Conservation (phyloP, 1,139 yeast genomes). For the Hansenula anomala region DNA sequence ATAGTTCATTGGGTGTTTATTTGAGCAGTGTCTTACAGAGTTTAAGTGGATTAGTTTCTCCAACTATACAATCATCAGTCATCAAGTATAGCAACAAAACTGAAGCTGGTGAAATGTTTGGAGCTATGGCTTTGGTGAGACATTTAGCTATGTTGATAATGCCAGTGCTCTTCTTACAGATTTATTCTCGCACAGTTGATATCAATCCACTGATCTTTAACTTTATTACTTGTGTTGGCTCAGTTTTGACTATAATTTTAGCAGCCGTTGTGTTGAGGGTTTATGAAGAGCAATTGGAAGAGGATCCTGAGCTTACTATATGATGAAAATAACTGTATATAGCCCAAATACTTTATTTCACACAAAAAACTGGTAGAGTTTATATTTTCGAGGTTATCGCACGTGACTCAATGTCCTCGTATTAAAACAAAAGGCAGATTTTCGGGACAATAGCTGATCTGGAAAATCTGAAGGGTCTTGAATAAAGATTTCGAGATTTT, state of each 20-base stretch:
- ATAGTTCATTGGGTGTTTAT: conserved; percentile 12
- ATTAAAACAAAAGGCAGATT: too few species aligned
- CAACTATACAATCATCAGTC: conserved; percentile 41
- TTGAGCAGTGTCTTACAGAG: conserved; percentile 28
- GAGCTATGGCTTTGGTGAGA: conserved; percentile 43
- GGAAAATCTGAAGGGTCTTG: too few species aligned
- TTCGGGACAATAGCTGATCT: too few species aligned
- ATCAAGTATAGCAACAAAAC: conserved; percentile 42
- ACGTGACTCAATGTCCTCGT: too few species aligned
- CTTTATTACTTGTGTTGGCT: conserved; percentile 21
- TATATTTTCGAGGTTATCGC: too few species aligned
- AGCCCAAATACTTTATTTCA: too few species aligned
- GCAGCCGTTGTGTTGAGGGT: conserved; percentile 3
- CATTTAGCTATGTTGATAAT: conserved; percentile 33
- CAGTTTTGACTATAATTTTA: conserved; percentile 16
- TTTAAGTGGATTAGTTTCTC: conserved; percentile 35
- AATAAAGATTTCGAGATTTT: too few species aligned
- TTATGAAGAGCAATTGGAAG: too few species aligned
- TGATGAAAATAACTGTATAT: too few species aligned
- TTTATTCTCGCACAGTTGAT: conserved; percentile 36
- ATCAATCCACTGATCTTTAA: conserved; percentile 26
- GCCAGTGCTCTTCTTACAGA: conserved; percentile 35
- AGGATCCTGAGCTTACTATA: too few species aligned
- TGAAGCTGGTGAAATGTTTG: conserved; percentile 49
- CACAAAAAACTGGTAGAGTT: too few species aligned